Conservation (phyloP, 1,284 basidiomycete genomes). For the Flammula alnicola region DNA sequence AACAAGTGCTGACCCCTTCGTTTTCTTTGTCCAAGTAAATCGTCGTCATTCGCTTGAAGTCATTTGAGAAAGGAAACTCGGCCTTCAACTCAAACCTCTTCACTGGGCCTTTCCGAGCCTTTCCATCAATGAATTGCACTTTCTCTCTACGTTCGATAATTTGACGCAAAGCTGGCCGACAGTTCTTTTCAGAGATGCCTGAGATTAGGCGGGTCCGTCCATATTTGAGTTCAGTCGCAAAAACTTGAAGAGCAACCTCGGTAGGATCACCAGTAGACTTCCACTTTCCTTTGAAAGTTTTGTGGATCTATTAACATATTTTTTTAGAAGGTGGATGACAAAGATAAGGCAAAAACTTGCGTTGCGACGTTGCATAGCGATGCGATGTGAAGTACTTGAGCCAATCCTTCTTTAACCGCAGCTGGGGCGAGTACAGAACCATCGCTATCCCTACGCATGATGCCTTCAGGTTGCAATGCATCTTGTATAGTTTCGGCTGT, state of each 20-base stretch:
- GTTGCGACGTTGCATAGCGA: conserved; percentile 43
- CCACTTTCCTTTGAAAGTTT: conserved; percentile 54
- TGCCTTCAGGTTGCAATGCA: conserved; percentile 35
- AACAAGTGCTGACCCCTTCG: conserved; percentile 31
- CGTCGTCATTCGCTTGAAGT: conserved; percentile 64
- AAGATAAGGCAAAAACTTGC: conserved; percentile 25
- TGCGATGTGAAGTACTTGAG: conserved; percentile 34
- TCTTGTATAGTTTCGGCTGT: conserved; percentile 35
- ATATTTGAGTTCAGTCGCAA: conserved; percentile 50
- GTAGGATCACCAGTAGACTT: conserved; percentile 74
- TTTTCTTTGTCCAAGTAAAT: conserved; percentile 37
- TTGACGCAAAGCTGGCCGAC: conserved; percentile 28
- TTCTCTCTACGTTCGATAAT: conserved; percentile 25
- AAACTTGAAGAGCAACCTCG: conserved; percentile 68
- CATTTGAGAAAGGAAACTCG: conserved; percentile 65
- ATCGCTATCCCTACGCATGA: conserved; percentile 28
- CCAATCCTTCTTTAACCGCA: conserved; percentile 27
- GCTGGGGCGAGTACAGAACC: conserved; percentile 22
- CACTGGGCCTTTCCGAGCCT: conserved; percentile 4
- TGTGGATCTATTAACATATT: conserved; percentile 28
- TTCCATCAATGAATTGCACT: conserved; percentile 23
- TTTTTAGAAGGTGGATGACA: background rate
- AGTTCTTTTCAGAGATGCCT: conserved; percentile 25
- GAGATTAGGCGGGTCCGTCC: conserved; percentile 33
- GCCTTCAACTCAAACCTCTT: conserved; percentile 35